Conservation (phyloP, 495 filamentous ascomycete species). For the Trichocladium uniseriatum region DNA sequence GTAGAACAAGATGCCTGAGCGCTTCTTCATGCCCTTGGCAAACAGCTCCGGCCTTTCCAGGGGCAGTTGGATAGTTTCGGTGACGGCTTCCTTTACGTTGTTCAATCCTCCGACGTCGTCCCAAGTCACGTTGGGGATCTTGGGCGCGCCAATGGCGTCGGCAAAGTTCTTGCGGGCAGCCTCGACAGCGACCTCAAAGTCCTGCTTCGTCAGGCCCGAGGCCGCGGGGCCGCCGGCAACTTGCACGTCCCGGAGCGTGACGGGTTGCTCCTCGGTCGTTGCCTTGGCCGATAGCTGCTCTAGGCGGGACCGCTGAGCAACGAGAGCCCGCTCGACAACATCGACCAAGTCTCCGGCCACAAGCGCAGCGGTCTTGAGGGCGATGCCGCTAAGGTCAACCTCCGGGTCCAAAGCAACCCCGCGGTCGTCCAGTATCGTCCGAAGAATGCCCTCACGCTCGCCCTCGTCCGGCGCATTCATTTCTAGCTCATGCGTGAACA, state of each 20-base stretch:
- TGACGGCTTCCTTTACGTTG: slow-evolving; percentile 90
- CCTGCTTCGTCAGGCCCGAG: slow-evolving; percentile 67
- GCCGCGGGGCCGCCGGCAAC: slow-evolving; percentile 80
- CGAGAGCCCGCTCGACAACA: slow-evolving; percentile 80
- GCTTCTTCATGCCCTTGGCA: slow-evolving; percentile 97
- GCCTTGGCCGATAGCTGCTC: slow-evolving; percentile 50
- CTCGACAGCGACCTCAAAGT: slow-evolving; percentile 87
- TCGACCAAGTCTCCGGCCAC: slow-evolving; percentile 92
- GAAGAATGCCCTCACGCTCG: slow-evolving; percentile 80
- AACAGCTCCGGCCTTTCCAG: slow-evolving; percentile 91
- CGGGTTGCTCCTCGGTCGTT: slow-evolving; percentile 29
- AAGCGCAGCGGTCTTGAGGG: slow-evolving; percentile 89
- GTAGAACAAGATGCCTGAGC: slow-evolving; percentile 95
- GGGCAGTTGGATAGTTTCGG: slow-evolving; percentile 93
- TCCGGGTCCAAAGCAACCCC: slow-evolving; percentile 64
- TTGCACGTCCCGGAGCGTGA: slow-evolving; percentile 71
- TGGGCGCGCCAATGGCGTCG: slow-evolving; percentile 92
- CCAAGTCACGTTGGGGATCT: slow-evolving; percentile 96
- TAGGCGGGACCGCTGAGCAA: slow-evolving; percentile 63
- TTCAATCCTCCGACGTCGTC: slow-evolving; percentile 89
- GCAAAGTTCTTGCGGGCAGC: slow-evolving; percentile 95
- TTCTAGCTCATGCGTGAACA: slow-evolving; percentile 95
- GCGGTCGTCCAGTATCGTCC: slow-evolving; percentile 63
- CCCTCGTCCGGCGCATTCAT: slow-evolving; percentile 87
- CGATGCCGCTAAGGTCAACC: slow-evolving; percentile 72